Evolutionary conservation across 768 basidiomycete genomes (phyloP).

Genomic region (Termitomyces sp.): DNA sequence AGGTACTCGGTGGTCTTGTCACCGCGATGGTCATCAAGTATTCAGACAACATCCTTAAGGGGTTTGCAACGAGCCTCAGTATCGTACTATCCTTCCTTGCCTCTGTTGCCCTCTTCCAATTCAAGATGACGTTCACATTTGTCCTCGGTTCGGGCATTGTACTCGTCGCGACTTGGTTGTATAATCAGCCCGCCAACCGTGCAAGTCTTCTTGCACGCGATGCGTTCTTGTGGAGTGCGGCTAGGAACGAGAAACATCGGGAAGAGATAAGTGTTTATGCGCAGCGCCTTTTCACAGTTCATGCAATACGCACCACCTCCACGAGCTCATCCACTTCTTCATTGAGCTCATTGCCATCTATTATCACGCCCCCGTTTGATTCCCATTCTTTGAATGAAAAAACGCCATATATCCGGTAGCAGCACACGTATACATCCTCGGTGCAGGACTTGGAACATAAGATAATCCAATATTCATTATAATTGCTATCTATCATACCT

Average conservation of each 20-base stretch:
- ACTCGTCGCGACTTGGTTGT: conserved; percentile 86
- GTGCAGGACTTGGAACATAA: background rate
- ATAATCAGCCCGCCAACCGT: conserved; percentile 65
- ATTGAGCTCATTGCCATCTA: conserved; percentile 25
- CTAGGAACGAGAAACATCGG: conserved; percentile 24
- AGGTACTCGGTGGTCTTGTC: conserved; percentile 90
- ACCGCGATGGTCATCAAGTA: conserved; percentile 98
- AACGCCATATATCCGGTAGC: conserved; percentile 13
- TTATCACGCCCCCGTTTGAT: conserved; percentile 21
- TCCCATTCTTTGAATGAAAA: conserved; percentile 17
- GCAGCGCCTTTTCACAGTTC: conserved; percentile 18
- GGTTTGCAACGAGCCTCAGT: conserved; percentile 92
- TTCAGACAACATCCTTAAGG: conserved; percentile 91
- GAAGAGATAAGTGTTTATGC: conserved; percentile 8
- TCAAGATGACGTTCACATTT: conserved; percentile 84
- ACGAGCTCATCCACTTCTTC: conserved; percentile 31
- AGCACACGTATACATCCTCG: background rate
- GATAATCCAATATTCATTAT: background rate
- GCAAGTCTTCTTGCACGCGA: conserved; percentile 13
- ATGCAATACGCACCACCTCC: conserved; percentile 24
- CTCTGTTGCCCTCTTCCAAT: conserved; percentile 86
- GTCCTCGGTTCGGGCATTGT: conserved; percentile 82
- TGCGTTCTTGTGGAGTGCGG: conserved; percentile 17
- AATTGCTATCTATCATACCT: conserved; percentile 4
- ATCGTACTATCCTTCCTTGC: conserved; percentile 95